A percentile compares a stretch with the other conserved stretches of the same genome.
Conservation (phyloP, 129 eudicot species). For the Rutidosis leptorrhynchoides region DNA sequence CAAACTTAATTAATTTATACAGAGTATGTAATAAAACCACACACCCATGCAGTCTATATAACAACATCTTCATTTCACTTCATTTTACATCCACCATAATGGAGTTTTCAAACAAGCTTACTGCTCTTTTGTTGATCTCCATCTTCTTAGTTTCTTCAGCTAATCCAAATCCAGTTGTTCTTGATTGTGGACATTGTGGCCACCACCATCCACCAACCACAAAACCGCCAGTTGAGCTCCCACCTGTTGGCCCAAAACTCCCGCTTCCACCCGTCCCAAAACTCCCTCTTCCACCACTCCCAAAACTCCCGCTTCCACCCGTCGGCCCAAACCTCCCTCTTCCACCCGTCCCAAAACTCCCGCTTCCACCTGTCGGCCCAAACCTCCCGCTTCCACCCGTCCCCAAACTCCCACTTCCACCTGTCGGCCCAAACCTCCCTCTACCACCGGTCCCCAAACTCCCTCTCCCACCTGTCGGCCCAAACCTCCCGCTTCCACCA, state of each 20-base stretch:
- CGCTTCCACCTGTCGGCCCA: not conserved
- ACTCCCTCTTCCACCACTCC: not conserved
- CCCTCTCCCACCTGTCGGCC: constrained; percentile 3
- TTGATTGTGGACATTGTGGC: constrained; percentile 53
- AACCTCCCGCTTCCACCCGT: not conserved
- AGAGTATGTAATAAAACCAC: constrained; percentile 1
- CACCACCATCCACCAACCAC: constrained; percentile 28
- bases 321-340: not conserved
- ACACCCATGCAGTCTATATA: constrained; percentile 33
- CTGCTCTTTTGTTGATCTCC: constrained; percentile 63
- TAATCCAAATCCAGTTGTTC: constrained; percentile 41
- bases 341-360: constrained; percentile 10
- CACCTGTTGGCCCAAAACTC: not conserved
- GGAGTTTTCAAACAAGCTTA: constrained; percentile 49
- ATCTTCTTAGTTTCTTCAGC: constrained; percentile 53
- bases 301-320: not conserved
- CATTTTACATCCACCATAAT: constrained; percentile 20
- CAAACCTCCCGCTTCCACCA: constrained; percentile 4
- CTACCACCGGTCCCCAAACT: constrained; percentile 8
- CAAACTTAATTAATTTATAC: not conserved
- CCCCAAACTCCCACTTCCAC: constrained; percentile 6
- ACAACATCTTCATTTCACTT: constrained; percentile 17
- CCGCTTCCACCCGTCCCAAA: not conserved
- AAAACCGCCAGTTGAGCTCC: constrained; percentile 4
- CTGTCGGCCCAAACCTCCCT: not conserved